Base-by-base conservation (phyloP, 2,329 filamentous ascomycete species). In the Aaosphaeria pasadenensis region DNA sequence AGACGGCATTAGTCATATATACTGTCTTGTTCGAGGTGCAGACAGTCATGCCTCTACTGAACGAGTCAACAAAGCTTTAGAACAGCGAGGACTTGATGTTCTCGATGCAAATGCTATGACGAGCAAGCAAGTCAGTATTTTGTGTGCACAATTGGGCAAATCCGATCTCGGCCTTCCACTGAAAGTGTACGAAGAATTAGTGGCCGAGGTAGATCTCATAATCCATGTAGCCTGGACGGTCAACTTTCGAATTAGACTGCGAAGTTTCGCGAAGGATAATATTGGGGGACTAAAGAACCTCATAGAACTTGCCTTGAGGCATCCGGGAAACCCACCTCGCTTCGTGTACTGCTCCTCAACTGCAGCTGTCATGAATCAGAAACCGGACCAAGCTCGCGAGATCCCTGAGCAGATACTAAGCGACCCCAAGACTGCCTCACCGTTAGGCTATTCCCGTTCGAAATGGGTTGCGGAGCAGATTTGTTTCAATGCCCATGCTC, bases 171-270 rank as follows among this genome's bases (percentile, higher is more conserved):
- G 81, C 1, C 65, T 86, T 2, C 57, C 67, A 4, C 49, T 61
- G 1, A 57, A 67, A 1, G 58, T 67, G 5, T 79, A 80, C 57
- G 48, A 64, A 2, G 50, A 62, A 3, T 58, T 85, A 1, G 67
- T 70, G 1, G 52, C 54, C 3, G 67, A 77, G 47, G 66, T 74
- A 1, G 79, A 77, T 1, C 63, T 75, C 2, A 71, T 89, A 13
- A 76, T 88, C 46, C 83, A 86, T 60, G 74, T 83, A 6, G 83
- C 83, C 17, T 86, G 84, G 84, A 74, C 78, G 2, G 84, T 86
- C 13, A 86, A 86, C 64, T 86, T 86, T 69, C 78, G 76, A 29
- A 71, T 83, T 45, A 74, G 76, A 4, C 70, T 86, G 1, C 67
- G 66, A 36, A 80, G 76, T 50, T 86, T 86, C 55, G 74, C 75